phyloP scores from a whole-genome alignment of 2,329 filamentous ascomycete genomes.

The Sporothrix brunneoviolacea region DNA sequence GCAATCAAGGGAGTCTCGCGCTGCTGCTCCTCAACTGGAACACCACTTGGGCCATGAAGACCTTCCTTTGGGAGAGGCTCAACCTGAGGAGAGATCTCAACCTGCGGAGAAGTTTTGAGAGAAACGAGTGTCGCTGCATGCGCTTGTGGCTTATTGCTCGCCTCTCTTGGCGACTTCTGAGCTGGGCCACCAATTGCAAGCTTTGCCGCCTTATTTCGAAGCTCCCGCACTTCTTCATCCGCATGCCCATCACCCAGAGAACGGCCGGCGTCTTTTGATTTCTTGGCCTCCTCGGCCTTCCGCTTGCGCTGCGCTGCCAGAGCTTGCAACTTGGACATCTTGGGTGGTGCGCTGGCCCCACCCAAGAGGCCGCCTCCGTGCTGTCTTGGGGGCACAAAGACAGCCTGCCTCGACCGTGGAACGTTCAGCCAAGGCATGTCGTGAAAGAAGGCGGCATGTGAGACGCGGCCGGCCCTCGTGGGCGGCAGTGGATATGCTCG shows the following conservation, averaged over 20 bases:
- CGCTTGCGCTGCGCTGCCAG: slow-evolving; percentile 81
- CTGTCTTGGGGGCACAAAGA: slow-evolving; percentile 51
- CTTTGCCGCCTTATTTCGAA: slow-evolving; percentile 19
- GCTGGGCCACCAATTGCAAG: slow-evolving; percentile 9
- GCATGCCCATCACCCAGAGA: not conserved
- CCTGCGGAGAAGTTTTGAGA: not conserved
- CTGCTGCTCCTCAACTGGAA: not conserved
- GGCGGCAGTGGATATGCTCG: not conserved
- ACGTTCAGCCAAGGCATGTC: slow-evolving; percentile 82
- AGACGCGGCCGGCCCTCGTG: slow-evolving; percentile 17
- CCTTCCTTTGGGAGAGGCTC: not conserved
- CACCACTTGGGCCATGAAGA: not conserved
- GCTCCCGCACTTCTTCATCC: slow-evolving; percentile 21
- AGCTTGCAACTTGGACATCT: slow-evolving; percentile 85
- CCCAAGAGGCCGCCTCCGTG: slow-evolving; percentile 68
- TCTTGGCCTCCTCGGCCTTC: slow-evolving; percentile 60
- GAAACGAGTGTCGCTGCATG: not conserved
- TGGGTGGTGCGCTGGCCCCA: slow-evolving; percentile 59
- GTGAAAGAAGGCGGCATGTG: slow-evolving; percentile 59
- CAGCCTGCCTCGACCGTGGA: slow-evolving; percentile 57
- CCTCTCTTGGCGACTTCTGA: not conserved
- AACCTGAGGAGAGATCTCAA: not conserved
- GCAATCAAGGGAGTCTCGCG: slow-evolving; percentile 16
- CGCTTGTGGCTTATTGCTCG: not conserved
- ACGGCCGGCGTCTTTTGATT: slow-evolving; percentile 23